A percentile compares a stretch with the other conserved stretches of the same genome.
phyloP scores from a whole-genome alignment of 768 basidiomycete species.

The Krasilnikovozyma curviuscula region DNA sequence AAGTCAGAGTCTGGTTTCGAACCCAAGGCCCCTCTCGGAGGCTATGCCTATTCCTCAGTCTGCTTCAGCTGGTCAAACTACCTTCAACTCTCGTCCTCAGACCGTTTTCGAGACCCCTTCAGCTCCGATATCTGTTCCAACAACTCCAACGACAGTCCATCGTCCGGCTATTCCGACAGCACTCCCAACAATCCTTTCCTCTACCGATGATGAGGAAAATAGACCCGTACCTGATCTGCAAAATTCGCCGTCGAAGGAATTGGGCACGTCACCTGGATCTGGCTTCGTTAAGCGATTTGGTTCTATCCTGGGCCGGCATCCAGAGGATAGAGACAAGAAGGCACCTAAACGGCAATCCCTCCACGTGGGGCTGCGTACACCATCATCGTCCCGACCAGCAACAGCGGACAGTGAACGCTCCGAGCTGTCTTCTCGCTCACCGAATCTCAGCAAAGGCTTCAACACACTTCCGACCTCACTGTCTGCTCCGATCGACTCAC shows the following conservation, averaged over 20 bases:
- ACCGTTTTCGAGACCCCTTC: no score
- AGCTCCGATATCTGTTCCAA: no score
- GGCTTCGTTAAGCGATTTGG: slow-evolving; percentile 18
- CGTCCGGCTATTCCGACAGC: no score
- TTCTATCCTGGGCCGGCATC: slow-evolving; percentile 17
- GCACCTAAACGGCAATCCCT: slow-evolving; percentile 9
- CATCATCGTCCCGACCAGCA: no score
- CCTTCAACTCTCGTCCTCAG: no score
- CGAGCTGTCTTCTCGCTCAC: neutral
- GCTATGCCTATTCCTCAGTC: slow-evolving; percentile 1
- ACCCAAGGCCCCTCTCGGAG: slow-evolving; percentile 2
- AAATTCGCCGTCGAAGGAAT: neutral
- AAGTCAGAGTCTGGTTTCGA: slow-evolving; percentile 53
- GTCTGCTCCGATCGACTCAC: slow-evolving; percentile 12
- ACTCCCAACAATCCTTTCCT: neutral
- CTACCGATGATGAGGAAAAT: slow-evolving; percentile 9
- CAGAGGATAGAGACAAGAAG: slow-evolving; percentile 11
- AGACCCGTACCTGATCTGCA: no score
- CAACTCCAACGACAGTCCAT: no score
- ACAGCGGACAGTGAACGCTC: no score
- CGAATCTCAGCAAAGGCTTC: neutral
- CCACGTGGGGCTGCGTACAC: no score
- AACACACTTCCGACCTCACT: slow-evolving; percentile 2
- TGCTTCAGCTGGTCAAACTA: no score
- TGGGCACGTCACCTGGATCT: neutral